Evolutionary conservation across 116 monocot genomes (phyloP).

Genomic region (Posidonia oceanica): DNA sequence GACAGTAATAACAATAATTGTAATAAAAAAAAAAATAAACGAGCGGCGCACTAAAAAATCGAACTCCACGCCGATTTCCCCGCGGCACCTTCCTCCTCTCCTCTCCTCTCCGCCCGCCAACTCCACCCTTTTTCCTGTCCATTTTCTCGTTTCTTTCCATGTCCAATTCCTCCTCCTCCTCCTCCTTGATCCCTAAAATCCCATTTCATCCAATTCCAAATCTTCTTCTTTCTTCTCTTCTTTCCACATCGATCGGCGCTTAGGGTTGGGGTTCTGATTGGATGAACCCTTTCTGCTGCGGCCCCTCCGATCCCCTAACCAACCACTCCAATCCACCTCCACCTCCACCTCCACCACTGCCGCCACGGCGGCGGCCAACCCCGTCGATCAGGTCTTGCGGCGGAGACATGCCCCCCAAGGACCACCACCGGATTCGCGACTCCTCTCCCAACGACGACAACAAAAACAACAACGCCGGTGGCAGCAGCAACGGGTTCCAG

Average conservation of each 20-base stretch:
- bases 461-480: neutral
- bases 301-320: neutral
- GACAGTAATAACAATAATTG: no score
- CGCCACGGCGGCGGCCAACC: neutral
- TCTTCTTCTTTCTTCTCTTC: neutral
- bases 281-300: slow-evolving; percentile 18
- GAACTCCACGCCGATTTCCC: slow-evolving; percentile 3
- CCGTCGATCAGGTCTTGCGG: neutral
- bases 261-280: neutral
- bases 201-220: neutral
- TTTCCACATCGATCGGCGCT: no score
- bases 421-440: slow-evolving; percentile 7
- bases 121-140: neutral
- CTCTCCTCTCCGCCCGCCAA: neutral
- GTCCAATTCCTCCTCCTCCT: neutral
- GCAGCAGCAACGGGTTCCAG: neutral
- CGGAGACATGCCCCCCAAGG: neutral
- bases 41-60: no score
- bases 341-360: neutral
- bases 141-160: neutral
- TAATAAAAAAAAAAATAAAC: no score
- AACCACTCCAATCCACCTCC: neutral
- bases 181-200: neutral
- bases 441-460: slow-evolving; percentile 8
- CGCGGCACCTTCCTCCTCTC: neutral